Evolutionary conservation across 106 monocot genomes (phyloP), one percentile per base, ranked within the genome.

Genomic region (Chionographis japonica): DNA sequence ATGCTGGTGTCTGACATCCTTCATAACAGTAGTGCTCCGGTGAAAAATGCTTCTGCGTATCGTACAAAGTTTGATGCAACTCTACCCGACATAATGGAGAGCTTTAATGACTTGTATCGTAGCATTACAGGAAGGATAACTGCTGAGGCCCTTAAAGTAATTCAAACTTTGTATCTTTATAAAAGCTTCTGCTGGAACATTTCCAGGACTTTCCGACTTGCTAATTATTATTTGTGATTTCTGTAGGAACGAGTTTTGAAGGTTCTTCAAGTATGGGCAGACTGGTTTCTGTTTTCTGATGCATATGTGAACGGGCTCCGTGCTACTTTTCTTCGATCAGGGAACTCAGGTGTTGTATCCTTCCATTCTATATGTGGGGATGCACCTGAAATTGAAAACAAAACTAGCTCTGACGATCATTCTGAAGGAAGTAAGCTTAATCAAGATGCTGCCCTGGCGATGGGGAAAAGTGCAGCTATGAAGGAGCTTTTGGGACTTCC

Each of bases 1-100:
- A 99, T 99, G 98, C 87, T 99, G 38, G 98, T 99, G 37, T 99
- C 98, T 61, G 98, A 99, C 63, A 99, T 99, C 63, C 93, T 99
- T 17, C 98, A 99, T 62, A 99, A 99, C 72, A 99, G 98, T 72
- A 99, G 98, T 63, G 93, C 93, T 74, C 93, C 98, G 13, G 98
- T 99, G 54, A 99, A 93, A 70, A 99, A 99, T 83, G 92, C 98
- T 70, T 99, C 98, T 36, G 93, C 98, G 3, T 99, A 92, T 81
- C 98, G 98, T 11, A 99, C 98, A 52, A 99, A 99, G 74, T 99
- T 93, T 79, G 98, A 99, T 70, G 79, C 79, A 55, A 71, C 85
- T 42, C 66, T 99, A 35, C 98, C 98, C n/a, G 93, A 99, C 65
- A 84, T 99, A 57, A 88, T 99, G 79, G 98, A 99, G 55, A 99